A percentile compares a stretch with the other conserved stretches of the same genome.
These are phyloP conservation scores for Vitis hybrid DNA, from an alignment of 177 flowering plant genomes.

Conservation along the genomic window DNA sequence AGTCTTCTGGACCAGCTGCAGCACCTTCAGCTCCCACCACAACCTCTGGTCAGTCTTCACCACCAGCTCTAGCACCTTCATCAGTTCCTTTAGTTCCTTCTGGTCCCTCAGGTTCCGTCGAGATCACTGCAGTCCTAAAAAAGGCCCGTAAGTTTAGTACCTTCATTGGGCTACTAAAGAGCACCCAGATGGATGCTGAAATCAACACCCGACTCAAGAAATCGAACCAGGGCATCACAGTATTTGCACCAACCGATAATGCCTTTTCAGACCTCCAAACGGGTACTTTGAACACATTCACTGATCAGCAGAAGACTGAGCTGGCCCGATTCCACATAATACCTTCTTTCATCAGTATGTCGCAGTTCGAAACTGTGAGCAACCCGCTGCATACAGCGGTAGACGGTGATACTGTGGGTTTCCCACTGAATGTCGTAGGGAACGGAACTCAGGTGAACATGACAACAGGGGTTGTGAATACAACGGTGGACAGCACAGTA, in stretches of 20 bases:
- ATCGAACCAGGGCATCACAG: conserved; percentile 31
- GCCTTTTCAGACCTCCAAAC: conserved; percentile 25
- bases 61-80: too few relatives aligned
- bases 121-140: conserved; percentile 26
- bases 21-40: conserved; percentile 21
- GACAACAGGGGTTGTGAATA: conserved; percentile 30
- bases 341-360: conserved; percentile 17
- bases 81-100: too few relatives aligned
- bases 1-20: conserved; percentile 8
- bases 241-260: conserved; percentile 38
- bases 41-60: too few relatives aligned
- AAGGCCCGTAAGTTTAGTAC: conserved; percentile 34
- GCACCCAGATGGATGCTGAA: conserved; percentile 24
- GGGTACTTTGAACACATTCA: conserved; percentile 29
- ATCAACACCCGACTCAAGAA: conserved; percentile 29
- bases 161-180: conserved; percentile 23
- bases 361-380: conserved; percentile 34
- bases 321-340: conserved; percentile 36
- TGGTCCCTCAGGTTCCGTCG: too few relatives aligned
- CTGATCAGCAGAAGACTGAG: conserved; percentile 26
- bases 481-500: conserved; percentile 26
- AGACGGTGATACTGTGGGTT: conserved; percentile 18
- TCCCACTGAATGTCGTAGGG: conserved; percentile 30
- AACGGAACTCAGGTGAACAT: conserved; percentile 32
- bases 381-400: conserved; percentile 38